Percentiles rank a stretch among this genome's conserved stretches.
phyloP scores from a whole-genome alignment of 2,329 filamentous ascomycete genomes.

The Lasiodiplodia sp. region DNA sequence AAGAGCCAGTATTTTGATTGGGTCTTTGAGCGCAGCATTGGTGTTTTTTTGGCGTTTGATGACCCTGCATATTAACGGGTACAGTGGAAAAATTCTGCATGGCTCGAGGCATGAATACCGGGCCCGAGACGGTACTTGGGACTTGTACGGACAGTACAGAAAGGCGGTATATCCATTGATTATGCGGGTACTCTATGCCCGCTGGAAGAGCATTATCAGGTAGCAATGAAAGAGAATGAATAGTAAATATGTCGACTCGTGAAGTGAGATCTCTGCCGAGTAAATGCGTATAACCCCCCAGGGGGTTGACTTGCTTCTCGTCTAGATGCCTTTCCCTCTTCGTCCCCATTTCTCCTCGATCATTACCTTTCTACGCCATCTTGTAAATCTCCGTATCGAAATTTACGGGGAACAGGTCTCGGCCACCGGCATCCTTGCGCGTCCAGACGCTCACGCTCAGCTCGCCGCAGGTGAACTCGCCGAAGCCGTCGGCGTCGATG shows the following conservation, averaged over 20 bases:
- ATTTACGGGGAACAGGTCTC: constrained; percentile 32
- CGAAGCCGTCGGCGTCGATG: constrained; percentile 68
- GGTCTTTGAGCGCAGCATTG: neutral
- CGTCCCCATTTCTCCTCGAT: neutral
- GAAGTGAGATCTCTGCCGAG: too few relatives aligned
- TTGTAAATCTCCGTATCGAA: constrained; percentile 43
- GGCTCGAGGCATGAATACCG: too few relatives aligned
- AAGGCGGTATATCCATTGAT: too few relatives aligned
- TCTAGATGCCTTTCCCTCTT: neutral
- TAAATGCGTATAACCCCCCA: too few relatives aligned
- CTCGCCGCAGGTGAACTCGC: constrained; percentile 61
- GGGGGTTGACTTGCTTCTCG: neutral
- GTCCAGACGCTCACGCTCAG: constrained; percentile 67
- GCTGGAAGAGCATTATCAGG: too few relatives aligned
- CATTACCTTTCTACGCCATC: constrained; percentile 44
- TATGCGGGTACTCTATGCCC: too few relatives aligned
- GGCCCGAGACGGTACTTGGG: too few relatives aligned
- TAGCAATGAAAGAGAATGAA: too few relatives aligned
- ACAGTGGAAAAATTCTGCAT: neutral
- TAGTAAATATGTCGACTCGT: too few relatives aligned
- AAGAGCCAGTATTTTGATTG: neutral
- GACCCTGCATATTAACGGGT: neutral
- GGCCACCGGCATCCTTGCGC: constrained; percentile 51
- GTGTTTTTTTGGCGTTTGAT: neutral
- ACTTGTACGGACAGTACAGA: too few relatives aligned